Evolutionary conservation across 2,329 filamentous ascomycete genomes (phyloP).

Genomic region (Aspergillus arachidicola): DNA sequence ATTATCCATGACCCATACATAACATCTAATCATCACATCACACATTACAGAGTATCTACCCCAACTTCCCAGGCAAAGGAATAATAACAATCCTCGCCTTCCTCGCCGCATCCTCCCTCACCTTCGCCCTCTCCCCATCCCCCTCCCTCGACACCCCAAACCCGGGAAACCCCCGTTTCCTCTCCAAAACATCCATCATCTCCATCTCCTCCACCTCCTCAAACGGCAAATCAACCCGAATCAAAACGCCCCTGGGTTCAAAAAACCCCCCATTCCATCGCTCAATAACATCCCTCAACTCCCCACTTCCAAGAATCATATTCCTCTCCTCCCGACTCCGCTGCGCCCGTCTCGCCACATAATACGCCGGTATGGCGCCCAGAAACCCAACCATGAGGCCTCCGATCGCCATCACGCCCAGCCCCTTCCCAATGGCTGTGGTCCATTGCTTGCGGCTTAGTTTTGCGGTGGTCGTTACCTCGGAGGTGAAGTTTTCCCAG

Average conservation of each 20-base stretch:
- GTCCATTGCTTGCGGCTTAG: slow-evolving; percentile 34
- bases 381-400: slow-evolving; percentile 35
- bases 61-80: background rate
- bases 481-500: slow-evolving; percentile 31
- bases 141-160: background rate
- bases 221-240: slow-evolving; percentile 35
- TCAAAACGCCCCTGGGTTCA: slow-evolving; percentile 29
- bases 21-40: background rate
- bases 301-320: slow-evolving; percentile 26
- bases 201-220: slow-evolving; percentile 29
- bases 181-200: slow-evolving; percentile 20
- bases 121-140: background rate
- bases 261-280: slow-evolving; percentile 36
- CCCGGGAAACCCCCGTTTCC: background rate
- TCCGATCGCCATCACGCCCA: slow-evolving; percentile 33
- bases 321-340: slow-evolving; percentile 30
- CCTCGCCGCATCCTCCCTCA: background rate
- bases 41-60: background rate
- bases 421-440: slow-evolving; percentile 30
- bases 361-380: slow-evolving; percentile 30
- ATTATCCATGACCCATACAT: background rate
- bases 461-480: slow-evolving; percentile 30
- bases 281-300: slow-evolving; percentile 25
- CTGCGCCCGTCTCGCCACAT: slow-evolving; percentile 24
- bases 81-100: slow-evolving; percentile 2